A percentile compares a stretch with the other conserved stretches of the same genome.
phyloP scores from a whole-genome alignment of 1,284 basidiomycete species.

The Trametes hirsuta region DNA sequence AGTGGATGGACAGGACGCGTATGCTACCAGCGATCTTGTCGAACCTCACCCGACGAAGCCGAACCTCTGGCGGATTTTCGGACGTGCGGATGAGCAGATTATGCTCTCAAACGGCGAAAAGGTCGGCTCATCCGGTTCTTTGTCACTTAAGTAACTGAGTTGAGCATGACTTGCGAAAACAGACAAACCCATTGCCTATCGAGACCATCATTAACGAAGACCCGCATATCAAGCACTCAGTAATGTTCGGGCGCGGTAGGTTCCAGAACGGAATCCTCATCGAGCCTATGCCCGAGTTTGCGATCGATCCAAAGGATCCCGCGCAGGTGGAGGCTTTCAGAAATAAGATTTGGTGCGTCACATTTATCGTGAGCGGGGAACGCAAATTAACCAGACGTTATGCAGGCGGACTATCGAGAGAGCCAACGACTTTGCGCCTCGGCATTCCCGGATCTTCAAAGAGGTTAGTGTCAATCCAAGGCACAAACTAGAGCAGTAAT shows the following conservation, averaged over 20 bases:
- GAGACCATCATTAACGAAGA: constrained; percentile 37
- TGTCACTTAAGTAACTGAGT: not conserved
- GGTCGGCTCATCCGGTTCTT: constrained; percentile 9
- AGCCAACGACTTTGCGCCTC: constrained; percentile 41
- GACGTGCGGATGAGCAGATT: constrained; percentile 50
- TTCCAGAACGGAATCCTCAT: constrained; percentile 42
- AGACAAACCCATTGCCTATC: constrained; percentile 49
- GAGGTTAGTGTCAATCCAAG: constrained; percentile 23
- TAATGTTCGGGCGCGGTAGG: constrained; percentile 45
- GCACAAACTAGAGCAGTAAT: not conserved
- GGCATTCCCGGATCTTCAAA: constrained; percentile 46
- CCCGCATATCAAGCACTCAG: constrained; percentile 34
- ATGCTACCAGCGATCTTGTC: constrained; percentile 45
- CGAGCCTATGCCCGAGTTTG: constrained; percentile 30
- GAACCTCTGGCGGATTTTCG: constrained; percentile 45
- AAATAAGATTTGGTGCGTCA: constrained; percentile 36
- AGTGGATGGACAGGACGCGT: constrained; percentile 32
- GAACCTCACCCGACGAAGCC: constrained; percentile 45
- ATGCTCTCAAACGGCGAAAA: constrained; percentile 34
- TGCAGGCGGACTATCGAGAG: constrained; percentile 41
- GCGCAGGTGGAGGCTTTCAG: constrained; percentile 28
- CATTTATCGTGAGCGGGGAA: not conserved
- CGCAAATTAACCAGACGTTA: no score
- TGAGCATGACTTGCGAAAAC: not conserved
- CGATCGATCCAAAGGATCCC: constrained; percentile 29